Evolutionary conservation across 352 stramenopile genomes (phyloP).

Genomic region (Globisporangium irregulare): DNA sequence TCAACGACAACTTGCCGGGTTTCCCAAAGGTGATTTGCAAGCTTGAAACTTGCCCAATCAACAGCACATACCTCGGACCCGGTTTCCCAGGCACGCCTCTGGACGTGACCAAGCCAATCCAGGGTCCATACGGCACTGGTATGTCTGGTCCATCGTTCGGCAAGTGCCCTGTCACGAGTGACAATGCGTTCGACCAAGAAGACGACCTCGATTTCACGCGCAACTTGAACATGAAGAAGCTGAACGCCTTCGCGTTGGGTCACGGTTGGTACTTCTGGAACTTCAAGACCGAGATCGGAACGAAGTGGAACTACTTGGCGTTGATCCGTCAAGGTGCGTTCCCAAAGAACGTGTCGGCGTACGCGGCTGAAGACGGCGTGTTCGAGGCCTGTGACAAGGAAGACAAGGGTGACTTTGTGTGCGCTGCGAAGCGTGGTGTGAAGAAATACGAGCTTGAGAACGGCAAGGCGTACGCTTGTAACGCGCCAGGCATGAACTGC

Average conservation of each 20-base stretch:
- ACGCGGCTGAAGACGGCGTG: conserved; percentile 49
- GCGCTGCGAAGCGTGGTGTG: conserved; percentile 65
- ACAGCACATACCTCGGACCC: conserved; percentile 86
- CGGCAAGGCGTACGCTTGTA: conserved; percentile 59
- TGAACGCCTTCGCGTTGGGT: conserved; percentile 87
- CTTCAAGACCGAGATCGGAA: conserved; percentile 91
- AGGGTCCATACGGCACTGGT: conserved; percentile 79
- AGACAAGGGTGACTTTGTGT: conserved; percentile 74
- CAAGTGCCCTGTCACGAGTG: conserved; percentile 83
- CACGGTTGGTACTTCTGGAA: conserved; percentile 97
- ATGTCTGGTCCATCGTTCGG: conserved; percentile 87
- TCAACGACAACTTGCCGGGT: conserved; percentile 89
- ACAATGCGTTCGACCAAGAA: conserved; percentile 79
- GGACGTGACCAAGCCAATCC: conserved; percentile 82
- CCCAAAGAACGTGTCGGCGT: conserved; percentile 73
- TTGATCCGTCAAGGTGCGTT: conserved; percentile 57
- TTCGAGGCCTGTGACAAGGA: conserved; percentile 63
- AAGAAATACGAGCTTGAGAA: conserved; percentile 47
- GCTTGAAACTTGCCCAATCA: conserved; percentile 74
- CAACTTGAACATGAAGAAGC: conserved; percentile 90
- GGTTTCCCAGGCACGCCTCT: conserved; percentile 89
- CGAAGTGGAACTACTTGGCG: conserved; percentile 89
- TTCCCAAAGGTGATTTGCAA: conserved; percentile 92
- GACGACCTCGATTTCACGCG: conserved; percentile 79
- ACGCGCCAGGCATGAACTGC: conserved; percentile 50